Base-by-base conservation (phyloP, 83 land plant genomes). In the Picea abies region DNA sequence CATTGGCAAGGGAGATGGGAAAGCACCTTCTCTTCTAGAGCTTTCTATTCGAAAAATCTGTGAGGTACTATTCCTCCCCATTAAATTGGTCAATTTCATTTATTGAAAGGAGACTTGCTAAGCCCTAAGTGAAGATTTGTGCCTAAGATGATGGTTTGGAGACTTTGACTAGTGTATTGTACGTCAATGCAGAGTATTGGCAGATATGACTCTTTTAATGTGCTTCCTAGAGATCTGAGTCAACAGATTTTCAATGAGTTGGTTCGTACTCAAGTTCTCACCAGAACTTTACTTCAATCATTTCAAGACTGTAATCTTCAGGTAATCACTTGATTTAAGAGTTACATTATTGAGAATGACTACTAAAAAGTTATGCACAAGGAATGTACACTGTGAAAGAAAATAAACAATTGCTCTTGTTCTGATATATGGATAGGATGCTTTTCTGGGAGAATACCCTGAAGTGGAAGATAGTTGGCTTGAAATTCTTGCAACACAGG, bases 221-320 rank as follows among this genome's bases (percentile, higher is more conserved):
- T 84, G 85, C 84, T 98, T 5, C 99, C 99, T 63, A 96, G 97
- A 82, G 99, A 98, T 77, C 76, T 98, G 78, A 93, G 88, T 52
- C 99, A 98, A 85, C 97, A 91, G 79, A 90, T 98, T 63, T 88
- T 98, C 73, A 91, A 94, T 87, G 97, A 98, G 81, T 85, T 98
- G 85, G 90, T 96, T 25, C 78, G 77, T 72, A 84, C 91, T 61
- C 91, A 86, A 67, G 63, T 82, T 71, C 91, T 98, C 29, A 88
- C 84, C 64, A 86, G 82, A 25, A 70, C 65, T 26, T 64, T 83
- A 62, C 87, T 98, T 58, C 80, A 90, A 62, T 93, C 90, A 32
- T 98, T 98, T 75, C 81, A 83, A 4, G 94, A 98, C 79, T 98
- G 99, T 87, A 92, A 96, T 5, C 86, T 98, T 37, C 95, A 98